phyloP scores from a whole-genome alignment of 1,139 yeast species.

The Sugiyamaella japonica region DNA sequence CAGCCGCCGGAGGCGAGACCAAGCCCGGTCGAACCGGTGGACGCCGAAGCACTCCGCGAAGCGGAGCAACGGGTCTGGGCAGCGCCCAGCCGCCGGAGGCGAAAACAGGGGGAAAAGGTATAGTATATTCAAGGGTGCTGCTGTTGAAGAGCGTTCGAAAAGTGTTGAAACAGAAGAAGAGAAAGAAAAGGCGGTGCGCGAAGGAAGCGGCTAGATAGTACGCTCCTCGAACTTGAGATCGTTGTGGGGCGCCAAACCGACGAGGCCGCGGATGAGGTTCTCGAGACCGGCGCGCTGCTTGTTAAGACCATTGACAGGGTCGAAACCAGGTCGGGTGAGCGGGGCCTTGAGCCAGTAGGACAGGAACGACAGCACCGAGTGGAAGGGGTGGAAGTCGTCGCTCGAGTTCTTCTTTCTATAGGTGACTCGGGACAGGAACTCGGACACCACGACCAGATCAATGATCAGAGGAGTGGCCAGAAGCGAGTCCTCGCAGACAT shows the following conservation, averaged over 20 bases:
- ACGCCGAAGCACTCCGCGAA: no score
- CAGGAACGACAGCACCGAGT: constrained; percentile 82
- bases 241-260: constrained; percentile 86
- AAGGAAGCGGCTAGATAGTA: constrained; percentile 23
- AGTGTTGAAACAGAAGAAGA: neutral
- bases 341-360: constrained; percentile 98
- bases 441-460: constrained; percentile 86
- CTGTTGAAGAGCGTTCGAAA: constrained; percentile 11
- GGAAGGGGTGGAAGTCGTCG: constrained; percentile 62
- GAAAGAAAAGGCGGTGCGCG: neutral
- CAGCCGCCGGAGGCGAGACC: no score
- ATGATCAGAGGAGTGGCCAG: constrained; percentile 93
- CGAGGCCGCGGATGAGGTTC: constrained; percentile 83
- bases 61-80: neutral
- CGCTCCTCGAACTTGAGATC: constrained; percentile 95
- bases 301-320: constrained; percentile 90
- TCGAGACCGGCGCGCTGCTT: constrained; percentile 93
- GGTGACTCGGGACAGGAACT: constrained; percentile 81
- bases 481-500: constrained; percentile 94
- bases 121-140: neutral
- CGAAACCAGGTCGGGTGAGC: constrained; percentile 84
- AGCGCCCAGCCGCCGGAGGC: constrained; percentile 3
- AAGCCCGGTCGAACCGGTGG: no score
- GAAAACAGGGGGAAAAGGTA: neutral
- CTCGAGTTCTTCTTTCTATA: constrained; percentile 56